These are phyloP conservation scores for Amanita molliuscula DNA, from an alignment of 768 basidiomycete species.

Conservation along the genomic window DNA sequence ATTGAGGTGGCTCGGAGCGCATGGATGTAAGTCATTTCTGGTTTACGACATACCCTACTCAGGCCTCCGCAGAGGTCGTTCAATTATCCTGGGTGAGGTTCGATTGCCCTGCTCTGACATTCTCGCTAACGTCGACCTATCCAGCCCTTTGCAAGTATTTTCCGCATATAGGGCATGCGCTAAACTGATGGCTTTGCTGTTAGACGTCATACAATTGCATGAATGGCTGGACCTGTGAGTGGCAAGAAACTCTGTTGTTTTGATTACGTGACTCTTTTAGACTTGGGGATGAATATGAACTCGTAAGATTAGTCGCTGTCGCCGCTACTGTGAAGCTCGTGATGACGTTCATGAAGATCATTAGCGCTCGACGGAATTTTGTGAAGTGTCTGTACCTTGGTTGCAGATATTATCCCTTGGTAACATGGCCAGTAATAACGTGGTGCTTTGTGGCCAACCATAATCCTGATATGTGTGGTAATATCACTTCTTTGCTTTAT, in stretches of 20 bases:
- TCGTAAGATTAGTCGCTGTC: conserved; percentile 8
- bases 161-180: not conserved
- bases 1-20: not conserved
- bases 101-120: not conserved
- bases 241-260: not conserved
- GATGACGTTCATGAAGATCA: conserved; percentile 10
- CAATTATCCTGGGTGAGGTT: not conserved
- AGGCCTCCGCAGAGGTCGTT: not conserved
- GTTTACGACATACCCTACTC: not conserved
- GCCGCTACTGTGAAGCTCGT: not conserved
- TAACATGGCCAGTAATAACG: conserved; percentile 14
- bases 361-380: conserved; percentile 13
- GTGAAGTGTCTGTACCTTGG: conserved; percentile 15
- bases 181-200: not conserved
- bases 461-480: conserved; percentile 10
- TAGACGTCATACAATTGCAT: conserved; percentile 14
- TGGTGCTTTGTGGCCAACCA: conserved; percentile 17
- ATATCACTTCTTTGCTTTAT: conserved; percentile 13
- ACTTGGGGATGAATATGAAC: conserved; percentile 13
- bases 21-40: not conserved
- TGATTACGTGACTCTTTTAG: conserved; percentile 7
- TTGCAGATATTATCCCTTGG: conserved; percentile 18
- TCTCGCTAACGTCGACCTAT: not conserved
- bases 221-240: conserved; percentile 18
- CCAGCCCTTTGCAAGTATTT: not conserved